phyloP scores from a whole-genome alignment of 495 filamentous ascomycete genomes.

The Podospora pseudopauciseta region DNA sequence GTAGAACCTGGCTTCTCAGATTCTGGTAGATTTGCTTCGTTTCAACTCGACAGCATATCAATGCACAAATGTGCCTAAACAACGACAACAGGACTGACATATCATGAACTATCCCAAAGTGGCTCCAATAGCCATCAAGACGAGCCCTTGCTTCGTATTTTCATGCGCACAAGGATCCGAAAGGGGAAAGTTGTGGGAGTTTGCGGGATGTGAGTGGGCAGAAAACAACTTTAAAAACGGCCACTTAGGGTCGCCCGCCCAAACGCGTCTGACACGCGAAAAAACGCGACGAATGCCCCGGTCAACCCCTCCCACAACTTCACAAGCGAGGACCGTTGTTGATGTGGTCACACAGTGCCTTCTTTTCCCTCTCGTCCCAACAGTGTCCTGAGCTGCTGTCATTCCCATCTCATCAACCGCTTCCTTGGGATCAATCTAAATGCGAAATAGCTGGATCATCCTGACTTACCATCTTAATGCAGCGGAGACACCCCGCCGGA shows the following conservation, averaged over 20 bases:
- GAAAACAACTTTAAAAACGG: conserved; percentile 13
- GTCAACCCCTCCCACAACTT: conserved; percentile 1
- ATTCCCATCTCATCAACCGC: neutral
- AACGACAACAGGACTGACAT: neutral
- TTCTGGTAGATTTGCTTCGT: conserved; percentile 7
- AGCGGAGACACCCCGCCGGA: neutral
- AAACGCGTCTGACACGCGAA: conserved; percentile 20
- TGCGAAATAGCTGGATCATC: conserved; percentile 2
- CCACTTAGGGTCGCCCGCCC: neutral
- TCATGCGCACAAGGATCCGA: conserved; percentile 17
- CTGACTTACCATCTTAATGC: neutral
- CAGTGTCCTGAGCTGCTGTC: neutral
- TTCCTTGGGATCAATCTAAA: neutral
- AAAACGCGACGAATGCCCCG: conserved; percentile 15
- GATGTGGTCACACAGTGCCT: neutral
- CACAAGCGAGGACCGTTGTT: neutral
- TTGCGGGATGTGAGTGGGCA: conserved; percentile 4
- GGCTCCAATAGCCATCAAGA: neutral
- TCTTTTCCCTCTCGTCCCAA: neutral
- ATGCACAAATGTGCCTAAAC: conserved; percentile 1
- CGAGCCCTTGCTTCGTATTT: conserved; percentile 22
- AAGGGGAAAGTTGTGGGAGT: neutral
- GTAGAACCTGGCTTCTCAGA: neutral
- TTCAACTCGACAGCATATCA: conserved; percentile 4
- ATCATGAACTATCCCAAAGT: conserved; percentile 8